Base-by-base conservation (phyloP, 176 grass and related monocot genomes). In the Hsuehochloa calcarea region DNA sequence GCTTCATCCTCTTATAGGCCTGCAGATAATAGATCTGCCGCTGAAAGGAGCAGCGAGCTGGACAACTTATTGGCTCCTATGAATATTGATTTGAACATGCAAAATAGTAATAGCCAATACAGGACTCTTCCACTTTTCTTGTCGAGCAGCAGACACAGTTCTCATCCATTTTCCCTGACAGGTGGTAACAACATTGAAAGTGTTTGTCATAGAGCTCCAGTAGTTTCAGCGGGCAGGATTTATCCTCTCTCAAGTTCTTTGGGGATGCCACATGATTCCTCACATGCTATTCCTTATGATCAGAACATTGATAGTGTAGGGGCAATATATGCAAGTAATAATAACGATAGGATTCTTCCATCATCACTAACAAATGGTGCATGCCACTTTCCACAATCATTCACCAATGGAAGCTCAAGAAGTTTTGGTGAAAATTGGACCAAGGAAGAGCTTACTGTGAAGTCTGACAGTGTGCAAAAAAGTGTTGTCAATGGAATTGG, bases 51-150 rank as follows among this genome's bases (percentile, higher is more conserved):
- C 27, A 62, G 52, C 43, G 52, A 37, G 51, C 6, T 63, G 19
- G 6, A 14, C 16, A 31, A 50, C 29, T 8, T 10, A 20, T 74
- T 52, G 29, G 13, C 71, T 74, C 26, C 71, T 19, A 10, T 79
- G 60, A 49, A 65, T 29, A 63, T 45, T 49, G 77, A 43, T 64
- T 65, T 19, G 9, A 41, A 69, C 66, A 69, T 12, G 39, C 17
- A 43, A 15, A 79, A 61, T 20, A 64, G 55, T 82, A 26, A 11
- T 52, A 40, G 56, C 65, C 50, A 87, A 25, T 37, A 61, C 31
- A 65, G 70, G 68, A 64, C 22, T 91, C 82, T 82, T 80, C 82
- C 85, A 66, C 22, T 34, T 70, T 70, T 69, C 65, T 88, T 81
- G 47, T 71, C 38, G 16, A 40, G 65, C 8, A 19, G 65, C 65